These are phyloP conservation scores for Acorus gramineus DNA, from an alignment of 106 monocot genomes.

Conservation along the genomic window DNA sequence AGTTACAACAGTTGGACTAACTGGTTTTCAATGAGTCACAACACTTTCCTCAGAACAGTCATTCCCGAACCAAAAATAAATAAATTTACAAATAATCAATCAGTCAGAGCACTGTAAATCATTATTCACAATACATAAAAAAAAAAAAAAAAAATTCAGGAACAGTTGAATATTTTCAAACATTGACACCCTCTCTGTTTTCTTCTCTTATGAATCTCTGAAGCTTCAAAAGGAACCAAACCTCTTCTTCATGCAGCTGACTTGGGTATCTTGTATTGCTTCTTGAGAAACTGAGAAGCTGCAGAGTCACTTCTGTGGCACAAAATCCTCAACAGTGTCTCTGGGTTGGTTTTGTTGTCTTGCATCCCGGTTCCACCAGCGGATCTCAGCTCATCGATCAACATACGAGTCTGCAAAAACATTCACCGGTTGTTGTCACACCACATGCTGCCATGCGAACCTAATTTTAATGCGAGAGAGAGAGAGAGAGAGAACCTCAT, in stretches of 20 bases:
- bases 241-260: constrained; percentile 32
- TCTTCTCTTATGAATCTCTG: no score
- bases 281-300: constrained; percentile 86
- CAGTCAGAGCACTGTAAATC: no score
- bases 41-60: no score
- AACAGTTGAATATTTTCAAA: no score
- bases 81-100: no score
- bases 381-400: constrained; percentile 78
- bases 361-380: constrained; percentile 43
- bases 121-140: no score
- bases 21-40: no score
- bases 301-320: constrained; percentile 87
- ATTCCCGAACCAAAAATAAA: no score
- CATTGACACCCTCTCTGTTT: no score
- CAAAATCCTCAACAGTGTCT: constrained; percentile 72
- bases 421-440: background rate
- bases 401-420: constrained; percentile 53
- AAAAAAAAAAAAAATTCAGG: no score
- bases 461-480: background rate
- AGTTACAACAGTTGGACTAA: no score
- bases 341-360: constrained; percentile 61
- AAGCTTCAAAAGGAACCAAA: no score
- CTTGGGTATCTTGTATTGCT: constrained; percentile 91
- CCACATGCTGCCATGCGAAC: background rate
- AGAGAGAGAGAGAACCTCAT: constrained; percentile 41